These are phyloP conservation scores for Nothomitra cinnamomea DNA, from an alignment of 2,329 filamentous ascomycete species.

Conservation along the genomic window DNA sequence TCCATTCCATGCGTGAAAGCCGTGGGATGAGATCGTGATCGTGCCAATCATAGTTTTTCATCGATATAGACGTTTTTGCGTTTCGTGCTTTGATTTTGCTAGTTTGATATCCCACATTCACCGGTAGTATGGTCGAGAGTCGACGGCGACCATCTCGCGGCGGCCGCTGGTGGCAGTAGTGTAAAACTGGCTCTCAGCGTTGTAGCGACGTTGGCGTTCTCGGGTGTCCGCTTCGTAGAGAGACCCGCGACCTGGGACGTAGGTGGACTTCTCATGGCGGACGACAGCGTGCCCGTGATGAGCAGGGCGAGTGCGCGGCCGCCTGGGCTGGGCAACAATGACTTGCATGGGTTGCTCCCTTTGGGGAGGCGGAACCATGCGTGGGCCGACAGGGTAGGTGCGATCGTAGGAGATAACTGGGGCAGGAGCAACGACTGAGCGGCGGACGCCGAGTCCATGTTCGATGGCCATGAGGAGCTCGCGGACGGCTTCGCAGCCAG, in stretches of 20 bases:
- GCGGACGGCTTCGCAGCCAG: slow-evolving; percentile 19
- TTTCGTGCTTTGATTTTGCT: too few relatives aligned
- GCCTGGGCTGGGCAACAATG: background rate
- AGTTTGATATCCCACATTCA: background rate
- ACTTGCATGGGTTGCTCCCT: background rate
- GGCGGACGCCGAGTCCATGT: slow-evolving; percentile 18
- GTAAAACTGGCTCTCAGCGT: background rate
- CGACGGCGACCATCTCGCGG: background rate
- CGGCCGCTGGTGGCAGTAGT: background rate
- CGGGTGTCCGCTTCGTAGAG: background rate
- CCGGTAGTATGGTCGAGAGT: background rate
- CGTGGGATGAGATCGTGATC: too few relatives aligned
- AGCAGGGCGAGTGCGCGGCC: background rate
- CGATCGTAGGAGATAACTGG: slow-evolving; percentile 20
- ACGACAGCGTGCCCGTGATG: background rate
- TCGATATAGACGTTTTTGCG: too few relatives aligned
- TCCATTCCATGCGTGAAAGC: too few relatives aligned
- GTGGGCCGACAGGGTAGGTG: slow-evolving; percentile 18
- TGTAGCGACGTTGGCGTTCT: slow-evolving; percentile 2
- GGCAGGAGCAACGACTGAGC: slow-evolving; percentile 5
- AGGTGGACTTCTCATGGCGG: background rate
- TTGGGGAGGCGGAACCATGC: slow-evolving; percentile 5
- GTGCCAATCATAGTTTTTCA: too few relatives aligned
- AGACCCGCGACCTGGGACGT: background rate
- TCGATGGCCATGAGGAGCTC: slow-evolving; percentile 26